Evolutionary conservation across 805 yeast species (phyloP), one percentile per base, ranked within the genome.

Genomic region (Candida mattraensis): DNA sequence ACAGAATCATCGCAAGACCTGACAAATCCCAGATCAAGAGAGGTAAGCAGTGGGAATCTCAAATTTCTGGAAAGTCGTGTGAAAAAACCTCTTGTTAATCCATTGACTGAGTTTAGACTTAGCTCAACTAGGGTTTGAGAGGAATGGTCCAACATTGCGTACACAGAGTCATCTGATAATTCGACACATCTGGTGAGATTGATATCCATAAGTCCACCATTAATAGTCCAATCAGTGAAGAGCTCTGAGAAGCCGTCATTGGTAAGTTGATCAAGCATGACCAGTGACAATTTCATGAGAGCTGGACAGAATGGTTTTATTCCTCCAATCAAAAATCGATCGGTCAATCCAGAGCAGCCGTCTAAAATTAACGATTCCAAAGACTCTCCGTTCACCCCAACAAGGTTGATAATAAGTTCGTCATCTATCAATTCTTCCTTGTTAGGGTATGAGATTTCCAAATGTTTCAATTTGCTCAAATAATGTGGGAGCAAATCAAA

Each of bases 21-120:
- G 3, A 87, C 85, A 60, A 91, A 91, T 0, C 97, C 94, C 10
- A 80, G 54, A 56, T 91, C 93, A 12, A 86, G 49, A 21, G 76
- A 71, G 0, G 87, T 77, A 27, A 91, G 61, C 18, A 80, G 70
- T 2, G 88, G 85, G 28, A 78, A 66, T 10, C 56, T 41, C 14
- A 53, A 60, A 54, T 43, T 62, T 35, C 76, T 72, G 33, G 64
- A 70, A 3, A 72, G 45, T 31, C 65, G 67, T 33, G 67, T 62
- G 50, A 83, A 72, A 6, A 80, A 64, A 5, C 66, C 63, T 11
- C 68, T 63, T 0, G 84, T 66, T 1, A 91, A 47, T 7, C 63
- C 63, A 42, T 76, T 72, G n/a, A 87, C 54, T 0, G 96, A 85
- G 54, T 91, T 91, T 40, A 93, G 43, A 44, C 75, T 78, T 18